Evolutionary conservation across 2,329 filamentous ascomycete species (phyloP).

Genomic region (Fusarium euwallaceae): DNA sequence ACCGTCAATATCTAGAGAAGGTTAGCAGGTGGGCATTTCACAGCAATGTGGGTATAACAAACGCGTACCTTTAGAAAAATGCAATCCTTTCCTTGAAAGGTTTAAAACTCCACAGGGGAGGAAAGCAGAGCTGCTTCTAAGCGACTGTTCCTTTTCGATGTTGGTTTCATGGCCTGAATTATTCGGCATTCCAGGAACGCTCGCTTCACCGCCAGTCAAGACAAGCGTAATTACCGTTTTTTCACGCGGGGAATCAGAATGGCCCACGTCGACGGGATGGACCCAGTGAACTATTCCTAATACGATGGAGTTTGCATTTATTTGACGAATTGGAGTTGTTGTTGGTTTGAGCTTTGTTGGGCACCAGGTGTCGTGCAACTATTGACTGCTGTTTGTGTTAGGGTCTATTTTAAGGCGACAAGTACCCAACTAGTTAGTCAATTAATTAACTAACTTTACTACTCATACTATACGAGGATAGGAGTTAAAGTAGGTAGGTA

Average conservation of each 20-base stretch:
- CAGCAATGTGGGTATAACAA: neutral
- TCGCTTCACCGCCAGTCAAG: neutral
- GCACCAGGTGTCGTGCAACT: neutral
- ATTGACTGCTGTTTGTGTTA: neutral
- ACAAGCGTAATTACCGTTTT: neutral
- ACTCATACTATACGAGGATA: neutral
- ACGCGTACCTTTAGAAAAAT: neutral
- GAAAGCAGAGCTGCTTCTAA: neutral
- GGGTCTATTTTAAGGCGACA: neutral
- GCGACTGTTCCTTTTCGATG: neutral
- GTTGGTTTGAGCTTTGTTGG: neutral
- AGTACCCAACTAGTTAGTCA: neutral
- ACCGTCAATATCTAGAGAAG: neutral
- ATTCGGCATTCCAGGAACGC: neutral
- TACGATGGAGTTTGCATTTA: neutral
- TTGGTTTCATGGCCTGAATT: neutral
- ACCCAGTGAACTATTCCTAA: neutral
- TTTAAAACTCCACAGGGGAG: neutral
- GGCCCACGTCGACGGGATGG: neutral
- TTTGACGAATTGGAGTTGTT: neutral
- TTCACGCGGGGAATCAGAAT: slow-evolving; percentile 1
- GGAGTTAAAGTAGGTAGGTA: neutral
- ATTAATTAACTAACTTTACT: neutral
- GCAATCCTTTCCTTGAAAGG: neutral
- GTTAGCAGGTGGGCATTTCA: neutral